Evolutionary conservation across 1,139 yeast species (phyloP).

Genomic region (Casaregolazyma suthepensis): DNA sequence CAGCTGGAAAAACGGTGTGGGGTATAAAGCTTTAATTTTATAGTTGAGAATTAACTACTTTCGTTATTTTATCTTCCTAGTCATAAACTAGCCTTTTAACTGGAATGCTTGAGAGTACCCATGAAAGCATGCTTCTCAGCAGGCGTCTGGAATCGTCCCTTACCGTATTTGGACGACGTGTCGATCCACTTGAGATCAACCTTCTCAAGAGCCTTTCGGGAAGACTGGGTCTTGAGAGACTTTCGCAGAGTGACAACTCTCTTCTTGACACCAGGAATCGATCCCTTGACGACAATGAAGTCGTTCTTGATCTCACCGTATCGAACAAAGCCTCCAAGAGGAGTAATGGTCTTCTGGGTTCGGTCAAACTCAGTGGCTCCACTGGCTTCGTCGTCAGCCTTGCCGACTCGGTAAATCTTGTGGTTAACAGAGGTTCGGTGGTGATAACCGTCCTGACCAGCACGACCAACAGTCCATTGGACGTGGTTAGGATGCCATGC

Average conservation of each 20-base stretch:
- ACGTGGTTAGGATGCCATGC: constrained; percentile 99
- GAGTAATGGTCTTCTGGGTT: constrained; percentile 98
- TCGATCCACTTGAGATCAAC: constrained; percentile 99
- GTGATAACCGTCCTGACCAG: constrained; percentile 99
- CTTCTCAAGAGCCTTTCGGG: constrained; percentile 95
- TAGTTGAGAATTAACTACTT: background rate
- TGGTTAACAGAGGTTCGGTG: constrained; percentile 99
- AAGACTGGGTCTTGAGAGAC: constrained; percentile 95
- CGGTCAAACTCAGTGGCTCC: constrained; percentile 99
- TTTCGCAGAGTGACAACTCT: constrained; percentile 98
- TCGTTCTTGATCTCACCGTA: constrained; percentile 98
- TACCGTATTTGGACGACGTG: constrained; percentile 99
- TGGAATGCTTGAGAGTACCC: constrained; percentile 83
- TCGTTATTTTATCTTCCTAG: background rate
- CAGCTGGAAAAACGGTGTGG: constrained; percentile 21
- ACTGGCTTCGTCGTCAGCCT: constrained; percentile 87
- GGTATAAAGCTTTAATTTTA: constrained; percentile 7
- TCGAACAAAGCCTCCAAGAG: constrained; percentile 99
- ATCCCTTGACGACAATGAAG: constrained; percentile 95
- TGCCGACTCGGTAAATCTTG: constrained; percentile 99
- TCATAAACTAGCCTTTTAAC: constrained; percentile 1
- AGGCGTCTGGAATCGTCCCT: constrained; percentile 99
- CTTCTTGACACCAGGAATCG: constrained; percentile 99
- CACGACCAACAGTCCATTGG: constrained; percentile 99
- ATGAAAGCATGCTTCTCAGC: constrained; percentile 99